Evolutionary conservation across 2,329 filamentous ascomycete genomes (phyloP), one percentile per base, ranked within the genome.

Genomic region (Alternaria viburni): DNA sequence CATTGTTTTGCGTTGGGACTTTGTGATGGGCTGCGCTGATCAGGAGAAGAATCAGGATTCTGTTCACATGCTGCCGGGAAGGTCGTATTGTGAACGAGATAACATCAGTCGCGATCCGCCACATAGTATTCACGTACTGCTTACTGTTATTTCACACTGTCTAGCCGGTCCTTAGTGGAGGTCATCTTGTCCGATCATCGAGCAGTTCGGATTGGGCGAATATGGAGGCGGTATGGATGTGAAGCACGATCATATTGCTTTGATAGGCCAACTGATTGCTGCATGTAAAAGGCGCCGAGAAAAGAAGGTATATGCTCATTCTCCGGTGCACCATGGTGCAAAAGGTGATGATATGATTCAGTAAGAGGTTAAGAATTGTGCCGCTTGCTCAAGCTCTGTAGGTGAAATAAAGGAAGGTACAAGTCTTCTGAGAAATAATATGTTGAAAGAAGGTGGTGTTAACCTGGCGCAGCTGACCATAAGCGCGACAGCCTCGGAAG

Each of bases 371-470:
- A n/a, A 41, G 9, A 11, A 17, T 0, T 17, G 4, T 11, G 4
- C 4, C 2, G 36, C 4, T 41, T 17, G 36, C 36, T 17, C 36
- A 17, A 9, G 36, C 6, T 3, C 15, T 17, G n/a, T 17, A 3
- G n/a, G 36, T 0, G 0, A 6, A 41, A 6, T 0, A 17, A 3
- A 41, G 2, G 15, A 6, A 11, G 9, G 1, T 17, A 2, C 17
- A n/a, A 17, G 5, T 6, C 17, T 0, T 41, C 2, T 11, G n/a
- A 41, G 9, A 41, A 17, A 3, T 41, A 5, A 17, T 2, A 6
- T 36, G n/a, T 11, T 17, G 36, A 41, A 11, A 17, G 9, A 17
- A 41, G 5, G n/a, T 41, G 15, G 9, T 41, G 9, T 41, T 11
- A 10, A 17, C 4, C n/a, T 6, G 9, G 32, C 32, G 32, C 32